phyloP scores from a whole-genome alignment of 2,329 filamentous ascomycete genomes.

The Metarhizium rileyi region DNA sequence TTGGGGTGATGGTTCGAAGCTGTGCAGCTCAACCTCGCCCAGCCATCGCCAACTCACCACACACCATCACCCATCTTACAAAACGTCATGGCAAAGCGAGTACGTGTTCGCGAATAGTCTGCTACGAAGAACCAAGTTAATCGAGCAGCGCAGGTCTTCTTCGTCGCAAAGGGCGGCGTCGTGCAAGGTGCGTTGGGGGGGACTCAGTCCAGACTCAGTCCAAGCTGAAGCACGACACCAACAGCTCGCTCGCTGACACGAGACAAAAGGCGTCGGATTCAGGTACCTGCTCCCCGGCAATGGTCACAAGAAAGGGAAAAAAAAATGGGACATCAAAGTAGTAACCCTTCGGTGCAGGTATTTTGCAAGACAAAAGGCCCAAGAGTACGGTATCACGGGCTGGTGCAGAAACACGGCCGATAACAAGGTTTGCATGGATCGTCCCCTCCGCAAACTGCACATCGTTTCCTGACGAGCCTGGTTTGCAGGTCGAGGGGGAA shows the following conservation, averaged over 20 bases:
- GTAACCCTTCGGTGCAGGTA: conserved; percentile 25
- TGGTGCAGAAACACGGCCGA: conserved; percentile 52
- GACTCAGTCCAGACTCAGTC: neutral
- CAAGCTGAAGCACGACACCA: too few species aligned
- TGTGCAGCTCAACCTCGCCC: too few species aligned
- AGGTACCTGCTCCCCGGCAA: conserved; percentile 29
- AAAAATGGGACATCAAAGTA: neutral
- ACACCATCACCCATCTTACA: too few species aligned
- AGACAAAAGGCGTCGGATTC: conserved; percentile 42
- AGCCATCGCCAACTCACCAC: too few species aligned
- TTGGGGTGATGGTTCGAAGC: too few species aligned
- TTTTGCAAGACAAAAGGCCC: conserved; percentile 44
- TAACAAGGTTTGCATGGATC: conserved; percentile 44
- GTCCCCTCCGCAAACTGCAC: too few species aligned
- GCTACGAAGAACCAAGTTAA: neutral
- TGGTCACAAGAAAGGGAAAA: neutral
- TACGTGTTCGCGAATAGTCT: conserved; percentile 10
- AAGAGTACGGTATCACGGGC: conserved; percentile 41
- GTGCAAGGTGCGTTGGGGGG: conserved; percentile 52
- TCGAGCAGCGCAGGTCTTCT: conserved; percentile 39
- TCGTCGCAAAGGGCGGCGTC: conserved; percentile 50
- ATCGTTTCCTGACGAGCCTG: neutral
- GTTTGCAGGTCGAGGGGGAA: conserved; percentile 71
- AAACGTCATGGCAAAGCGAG: conserved; percentile 24
- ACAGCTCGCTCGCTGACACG: conserved; percentile 19